phyloP scores from a whole-genome alignment of 2,329 filamentous ascomycete species.

The Fusarium udum region DNA sequence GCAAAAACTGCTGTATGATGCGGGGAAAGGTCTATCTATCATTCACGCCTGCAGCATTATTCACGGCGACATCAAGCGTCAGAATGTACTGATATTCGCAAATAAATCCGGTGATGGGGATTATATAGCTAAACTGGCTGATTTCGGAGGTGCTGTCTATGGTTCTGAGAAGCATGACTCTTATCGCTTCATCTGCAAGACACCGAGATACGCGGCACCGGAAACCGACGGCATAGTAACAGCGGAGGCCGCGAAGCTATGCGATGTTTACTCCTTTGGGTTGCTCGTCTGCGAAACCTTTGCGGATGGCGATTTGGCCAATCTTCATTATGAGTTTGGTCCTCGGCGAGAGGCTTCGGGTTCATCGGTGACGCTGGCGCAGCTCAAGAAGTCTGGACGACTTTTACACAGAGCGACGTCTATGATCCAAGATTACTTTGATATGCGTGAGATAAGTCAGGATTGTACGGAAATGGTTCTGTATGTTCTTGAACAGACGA shows the following conservation, averaged over 20 bases:
- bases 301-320: neutral
- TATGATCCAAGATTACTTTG: neutral
- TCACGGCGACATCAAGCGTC: neutral
- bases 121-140: neutral
- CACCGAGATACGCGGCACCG: neutral
- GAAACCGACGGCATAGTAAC: neutral
- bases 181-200: conserved; percentile 8
- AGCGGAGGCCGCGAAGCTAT: neutral
- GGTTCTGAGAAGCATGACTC: neutral
- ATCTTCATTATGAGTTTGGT: neutral
- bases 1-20: neutral
- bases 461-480: neutral
- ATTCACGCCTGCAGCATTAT: conserved; percentile 1
- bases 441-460: neutral
- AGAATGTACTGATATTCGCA: neutral
- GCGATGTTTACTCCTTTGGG: neutral
- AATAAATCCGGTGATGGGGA: neutral
- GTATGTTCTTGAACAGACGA: neutral
- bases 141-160: neutral
- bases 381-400: neutral
- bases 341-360: fast-evolving
- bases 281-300: neutral
- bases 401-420: neutral
- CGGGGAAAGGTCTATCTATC: neutral
- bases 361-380: neutral